These are phyloP conservation scores for Ascocoryne sarcoides DNA, from an alignment of 2,329 filamentous ascomycete species.

Conservation along the genomic window DNA sequence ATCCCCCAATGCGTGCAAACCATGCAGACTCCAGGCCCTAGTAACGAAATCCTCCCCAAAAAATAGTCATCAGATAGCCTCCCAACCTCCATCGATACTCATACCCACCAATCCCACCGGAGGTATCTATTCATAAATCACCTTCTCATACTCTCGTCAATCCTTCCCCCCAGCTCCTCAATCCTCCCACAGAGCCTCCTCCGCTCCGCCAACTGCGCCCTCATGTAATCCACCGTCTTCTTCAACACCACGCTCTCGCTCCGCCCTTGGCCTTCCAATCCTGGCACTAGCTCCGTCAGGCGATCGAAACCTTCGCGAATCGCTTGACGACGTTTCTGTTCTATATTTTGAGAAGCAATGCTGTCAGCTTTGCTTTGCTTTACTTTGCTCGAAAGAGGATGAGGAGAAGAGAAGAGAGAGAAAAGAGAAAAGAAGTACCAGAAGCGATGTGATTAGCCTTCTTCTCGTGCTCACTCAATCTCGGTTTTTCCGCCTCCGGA, in stretches of 20 bases:
- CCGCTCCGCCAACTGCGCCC: constrained; percentile 40
- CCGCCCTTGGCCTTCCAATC: constrained; percentile 57
- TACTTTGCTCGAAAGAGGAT: not conserved
- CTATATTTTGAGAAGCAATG: constrained; percentile 22
- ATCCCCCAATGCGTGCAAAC: too few relatives aligned
- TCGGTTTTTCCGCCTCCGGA: constrained; percentile 46
- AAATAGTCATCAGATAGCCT: too few relatives aligned
- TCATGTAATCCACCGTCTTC: constrained; percentile 46
- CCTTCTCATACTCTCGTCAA: constrained; percentile 29
- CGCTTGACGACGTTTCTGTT: constrained; percentile 39
- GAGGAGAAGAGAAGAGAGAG: too few relatives aligned
- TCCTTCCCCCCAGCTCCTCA: constrained; percentile 40
- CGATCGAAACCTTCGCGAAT: constrained; percentile 64
- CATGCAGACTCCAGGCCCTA: too few relatives aligned
- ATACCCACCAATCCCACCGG: too few relatives aligned
- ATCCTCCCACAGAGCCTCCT: constrained; percentile 40
- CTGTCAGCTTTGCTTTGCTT: not conserved
- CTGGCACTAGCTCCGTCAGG: constrained; percentile 59
- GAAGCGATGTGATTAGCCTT: constrained; percentile 67
- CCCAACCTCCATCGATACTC: too few relatives aligned
- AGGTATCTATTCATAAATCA: not conserved
- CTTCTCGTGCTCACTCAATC: constrained; percentile 61
- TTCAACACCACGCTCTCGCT: constrained; percentile 61
- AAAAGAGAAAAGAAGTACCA: constrained; percentile 14
- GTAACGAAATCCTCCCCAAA: too few relatives aligned